Percentiles rank a stretch among this genome's conserved stretches.
Conservation (phyloP, 306 rosid species). For the Abrus precatorius region DNA sequence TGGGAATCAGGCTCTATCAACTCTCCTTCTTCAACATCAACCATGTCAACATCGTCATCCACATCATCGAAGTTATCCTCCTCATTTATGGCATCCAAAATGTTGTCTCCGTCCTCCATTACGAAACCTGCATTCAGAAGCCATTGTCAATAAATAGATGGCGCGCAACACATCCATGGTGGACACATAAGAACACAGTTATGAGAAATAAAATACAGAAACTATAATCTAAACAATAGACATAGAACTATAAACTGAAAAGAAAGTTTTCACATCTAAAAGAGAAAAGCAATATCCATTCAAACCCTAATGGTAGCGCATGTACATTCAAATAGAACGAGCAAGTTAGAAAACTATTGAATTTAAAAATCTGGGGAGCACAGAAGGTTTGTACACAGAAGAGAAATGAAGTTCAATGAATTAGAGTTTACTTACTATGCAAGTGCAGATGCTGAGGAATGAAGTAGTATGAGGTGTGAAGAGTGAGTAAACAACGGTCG, state of each 20-base stretch:
- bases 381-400: neutral
- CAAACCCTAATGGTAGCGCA: neutral
- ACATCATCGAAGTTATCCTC: conserved; percentile 44
- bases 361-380: neutral
- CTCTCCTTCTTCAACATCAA: conserved; percentile 91
- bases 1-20: conserved; percentile 50
- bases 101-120: conserved; percentile 73
- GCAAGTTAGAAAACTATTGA: neutral
- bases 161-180: neutral
- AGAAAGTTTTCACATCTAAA: neutral
- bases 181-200: neutral
- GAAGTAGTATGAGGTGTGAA: too few relatives aligned
- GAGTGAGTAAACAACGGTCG: neutral
- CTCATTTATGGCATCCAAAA: conserved; percentile 71
- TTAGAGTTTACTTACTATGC: neutral
- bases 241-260: neutral
- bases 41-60: conserved; percentile 80
- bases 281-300: neutral
- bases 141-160: neutral
- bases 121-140: neutral
- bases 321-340: neutral
- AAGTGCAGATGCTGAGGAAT: neutral
- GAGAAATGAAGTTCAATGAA: neutral
- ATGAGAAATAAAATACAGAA: neutral
- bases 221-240: neutral